Evolutionary conservation across 208 protist species (phyloP).

Genomic region (Novymonas esmeraldas): DNA sequence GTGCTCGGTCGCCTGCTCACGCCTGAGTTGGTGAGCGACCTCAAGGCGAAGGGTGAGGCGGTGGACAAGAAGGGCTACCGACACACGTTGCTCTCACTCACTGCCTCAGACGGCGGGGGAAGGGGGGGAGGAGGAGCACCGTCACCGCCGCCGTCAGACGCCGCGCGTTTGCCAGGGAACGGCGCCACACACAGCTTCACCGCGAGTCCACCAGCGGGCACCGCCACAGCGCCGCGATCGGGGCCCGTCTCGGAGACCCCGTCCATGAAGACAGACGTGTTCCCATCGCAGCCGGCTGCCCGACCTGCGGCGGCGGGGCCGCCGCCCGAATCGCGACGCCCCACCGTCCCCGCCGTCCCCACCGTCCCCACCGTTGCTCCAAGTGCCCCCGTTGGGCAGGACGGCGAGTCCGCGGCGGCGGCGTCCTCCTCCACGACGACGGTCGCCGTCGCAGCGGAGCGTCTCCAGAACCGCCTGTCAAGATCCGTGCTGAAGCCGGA

Average conservation of each 20-base stretch:
- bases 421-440: neutral
- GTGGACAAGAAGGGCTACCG: slow-evolving; percentile 17
- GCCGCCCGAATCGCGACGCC: neutral
- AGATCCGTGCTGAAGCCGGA: neutral
- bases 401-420: neutral
- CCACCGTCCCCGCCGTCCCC: no score
- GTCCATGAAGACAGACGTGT: no score
- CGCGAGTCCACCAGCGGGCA: neutral
- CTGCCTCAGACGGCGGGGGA: no score
- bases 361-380: neutral
- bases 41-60: slow-evolving; percentile 11
- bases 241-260: no score
- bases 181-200: neutral
- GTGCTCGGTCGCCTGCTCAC: slow-evolving; percentile 32
- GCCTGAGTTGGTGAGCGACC: slow-evolving; percentile 10
- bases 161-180: no score
- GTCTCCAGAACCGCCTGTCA: neutral
- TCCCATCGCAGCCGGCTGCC: no score
- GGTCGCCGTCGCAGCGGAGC: neutral
- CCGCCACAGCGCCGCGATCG: no score
- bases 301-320: no score
- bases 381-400: neutral
- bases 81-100: slow-evolving; percentile 21
- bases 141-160: neutral
- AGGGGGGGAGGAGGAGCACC: neutral